Evolutionary conservation across 176 grass and related monocot species (phyloP).

Genomic region (Hyparrhenia diplandra): DNA sequence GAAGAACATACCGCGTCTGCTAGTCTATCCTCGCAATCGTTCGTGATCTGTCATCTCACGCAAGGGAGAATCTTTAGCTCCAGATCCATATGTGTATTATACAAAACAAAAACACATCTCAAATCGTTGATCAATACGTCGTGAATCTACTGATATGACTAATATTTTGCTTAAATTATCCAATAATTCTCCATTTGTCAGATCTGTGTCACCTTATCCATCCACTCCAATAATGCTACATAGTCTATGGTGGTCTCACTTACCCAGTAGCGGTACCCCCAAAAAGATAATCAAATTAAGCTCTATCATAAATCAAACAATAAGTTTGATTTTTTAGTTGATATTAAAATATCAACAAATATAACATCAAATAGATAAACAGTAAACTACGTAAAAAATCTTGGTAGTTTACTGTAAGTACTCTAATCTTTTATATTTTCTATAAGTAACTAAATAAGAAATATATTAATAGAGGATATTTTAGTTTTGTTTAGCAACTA

Average conservation of each 20-base stretch:
- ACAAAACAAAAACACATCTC: not conserved
- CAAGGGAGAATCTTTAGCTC: not conserved
- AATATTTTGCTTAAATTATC: not conserved
- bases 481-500: no score
- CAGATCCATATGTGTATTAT: not conserved
- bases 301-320: not conserved
- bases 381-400: no score
- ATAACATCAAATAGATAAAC: not conserved
- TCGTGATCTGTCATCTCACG: no score
- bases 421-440: no score
- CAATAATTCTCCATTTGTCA: not conserved
- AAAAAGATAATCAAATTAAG: not conserved
- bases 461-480: no score
- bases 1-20: no score
- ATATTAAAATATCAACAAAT: not conserved
- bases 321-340: not conserved
- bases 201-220: not conserved
- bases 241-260: not conserved
- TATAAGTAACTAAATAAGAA: no score
- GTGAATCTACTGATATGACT: conserved; percentile 10
- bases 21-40: not conserved
- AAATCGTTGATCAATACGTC: not conserved
- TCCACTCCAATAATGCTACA: conserved; percentile 7
- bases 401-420: no score
- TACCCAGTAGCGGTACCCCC: not conserved